phyloP scores from a whole-genome alignment of 1,284 basidiomycete species.

The Moniliophthora roreri region DNA sequence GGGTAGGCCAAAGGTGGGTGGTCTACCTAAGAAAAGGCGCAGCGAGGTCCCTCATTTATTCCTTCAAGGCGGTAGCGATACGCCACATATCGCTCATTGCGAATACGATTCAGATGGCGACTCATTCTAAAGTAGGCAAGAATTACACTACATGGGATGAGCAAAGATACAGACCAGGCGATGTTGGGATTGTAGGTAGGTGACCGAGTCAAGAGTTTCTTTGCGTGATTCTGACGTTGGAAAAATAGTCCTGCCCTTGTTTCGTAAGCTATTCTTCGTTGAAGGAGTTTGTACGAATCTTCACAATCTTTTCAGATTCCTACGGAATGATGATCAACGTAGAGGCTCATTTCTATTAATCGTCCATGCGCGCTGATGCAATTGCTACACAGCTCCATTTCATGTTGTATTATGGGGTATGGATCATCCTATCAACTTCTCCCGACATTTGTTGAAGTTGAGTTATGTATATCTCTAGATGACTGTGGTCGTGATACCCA shows the following conservation, averaged over 20 bases:
- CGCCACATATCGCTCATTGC: no score
- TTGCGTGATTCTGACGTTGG: no score
- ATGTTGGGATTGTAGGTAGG: slow-evolving; percentile 25
- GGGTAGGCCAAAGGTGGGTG: slow-evolving; percentile 5
- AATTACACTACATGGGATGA: slow-evolving; percentile 35
- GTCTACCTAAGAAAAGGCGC: no score
- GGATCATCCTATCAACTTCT: no score
- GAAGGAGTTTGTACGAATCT: no score
- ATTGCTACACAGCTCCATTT: slow-evolving; percentile 36
- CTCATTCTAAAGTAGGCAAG: no score
- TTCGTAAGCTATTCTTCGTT: slow-evolving; percentile 20
- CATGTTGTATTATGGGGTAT: slow-evolving; percentile 43
- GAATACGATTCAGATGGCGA: no score
- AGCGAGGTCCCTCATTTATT: no score
- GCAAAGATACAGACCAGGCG: slow-evolving; percentile 28
- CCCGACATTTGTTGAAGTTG: not conserved
- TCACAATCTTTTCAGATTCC: slow-evolving; percentile 38
- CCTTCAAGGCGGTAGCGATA: no score
- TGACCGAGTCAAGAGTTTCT: no score
- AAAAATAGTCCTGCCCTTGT: slow-evolving; percentile 23
- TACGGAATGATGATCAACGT: slow-evolving; percentile 50
- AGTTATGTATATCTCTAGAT: slow-evolving; percentile 29
- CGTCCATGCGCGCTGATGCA: not conserved
- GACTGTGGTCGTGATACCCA: slow-evolving; percentile 56
- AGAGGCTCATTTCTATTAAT: slow-evolving; percentile 13